A percentile compares a stretch with the other conserved stretches of the same genome.
Conservation (phyloP, 2,329 filamentous ascomycete species). For the Endoconidiophora polonica region DNA sequence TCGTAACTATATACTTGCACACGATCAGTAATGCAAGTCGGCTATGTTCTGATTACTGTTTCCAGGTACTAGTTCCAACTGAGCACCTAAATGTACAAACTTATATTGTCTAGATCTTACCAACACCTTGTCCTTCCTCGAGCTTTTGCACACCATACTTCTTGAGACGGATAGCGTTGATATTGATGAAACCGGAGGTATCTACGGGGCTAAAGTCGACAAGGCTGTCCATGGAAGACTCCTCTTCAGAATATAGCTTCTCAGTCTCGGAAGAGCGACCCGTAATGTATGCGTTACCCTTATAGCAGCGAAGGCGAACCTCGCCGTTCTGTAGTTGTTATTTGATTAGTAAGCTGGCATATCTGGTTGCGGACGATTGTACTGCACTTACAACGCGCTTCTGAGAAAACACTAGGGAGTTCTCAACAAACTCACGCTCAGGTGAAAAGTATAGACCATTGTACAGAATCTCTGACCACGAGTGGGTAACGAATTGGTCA, state of each 20-base stretch:
- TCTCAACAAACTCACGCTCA: constrained; percentile 38
- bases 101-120: neutral
- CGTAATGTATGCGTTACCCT: constrained; percentile 35
- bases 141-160: constrained; percentile 24
- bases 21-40: too few relatives aligned
- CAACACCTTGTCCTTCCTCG: constrained; percentile 19
- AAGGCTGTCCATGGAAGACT: constrained; percentile 34
- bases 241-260: constrained; percentile 35
- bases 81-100: too few relatives aligned
- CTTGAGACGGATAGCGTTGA: constrained; percentile 50
- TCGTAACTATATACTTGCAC: too few relatives aligned
- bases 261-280: constrained; percentile 27
- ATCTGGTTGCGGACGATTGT: neutral
- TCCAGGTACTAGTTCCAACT: too few relatives aligned
- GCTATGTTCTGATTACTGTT: too few relatives aligned
- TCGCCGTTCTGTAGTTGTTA: constrained; percentile 17
- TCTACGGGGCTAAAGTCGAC: constrained; percentile 26
- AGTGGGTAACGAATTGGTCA: constrained; percentile 33
- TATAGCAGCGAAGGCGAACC: constrained; percentile 21
- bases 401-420: constrained; percentile 42
- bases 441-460: constrained; percentile 40
- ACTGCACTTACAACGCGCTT: constrained; percentile 25
- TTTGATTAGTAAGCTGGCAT: neutral
- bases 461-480: constrained; percentile 27
- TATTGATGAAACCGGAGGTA: constrained; percentile 42